phyloP scores from a whole-genome alignment of 352 stramenopile species.

The Globisporangium cederbergense region DNA sequence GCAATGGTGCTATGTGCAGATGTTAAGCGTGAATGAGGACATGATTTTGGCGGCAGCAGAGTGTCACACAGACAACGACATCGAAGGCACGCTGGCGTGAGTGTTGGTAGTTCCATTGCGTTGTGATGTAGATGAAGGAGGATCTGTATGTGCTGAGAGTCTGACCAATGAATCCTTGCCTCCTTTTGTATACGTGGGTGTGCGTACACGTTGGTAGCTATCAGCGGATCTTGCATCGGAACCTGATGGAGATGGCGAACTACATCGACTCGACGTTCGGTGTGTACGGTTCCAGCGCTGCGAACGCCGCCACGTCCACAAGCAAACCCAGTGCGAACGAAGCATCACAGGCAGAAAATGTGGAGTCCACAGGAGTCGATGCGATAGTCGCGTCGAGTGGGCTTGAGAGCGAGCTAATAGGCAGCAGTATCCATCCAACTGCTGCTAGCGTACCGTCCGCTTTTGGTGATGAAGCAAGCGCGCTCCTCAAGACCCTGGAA shows the following conservation, averaged over 20 bases:
- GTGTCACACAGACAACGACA: conserved; percentile 53
- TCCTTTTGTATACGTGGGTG: background rate
- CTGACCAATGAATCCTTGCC: background rate
- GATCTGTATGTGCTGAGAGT: background rate
- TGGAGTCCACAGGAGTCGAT: background rate
- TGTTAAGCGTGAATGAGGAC: conserved; percentile 75
- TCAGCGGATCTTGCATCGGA: conserved; percentile 66
- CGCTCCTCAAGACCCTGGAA: conserved; percentile 48
- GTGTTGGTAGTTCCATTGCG: conserved; percentile 7
- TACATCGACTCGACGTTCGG: conserved; percentile 78
- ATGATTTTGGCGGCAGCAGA: conserved; percentile 56
- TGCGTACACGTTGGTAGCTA: conserved; percentile 30
- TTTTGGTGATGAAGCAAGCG: conserved; percentile 16
- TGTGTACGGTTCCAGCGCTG: conserved; percentile 45
- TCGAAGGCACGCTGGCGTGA: conserved; percentile 50
- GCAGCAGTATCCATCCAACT: background rate
- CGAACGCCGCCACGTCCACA: background rate
- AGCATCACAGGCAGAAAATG: background rate
- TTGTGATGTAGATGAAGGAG: no score
- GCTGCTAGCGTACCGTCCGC: background rate
- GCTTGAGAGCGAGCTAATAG: background rate
- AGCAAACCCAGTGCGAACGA: background rate
- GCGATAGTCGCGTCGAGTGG: background rate
- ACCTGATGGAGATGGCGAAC: conserved; percentile 78
- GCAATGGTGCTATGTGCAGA: conserved; percentile 28